Base-by-base conservation (phyloP, 352 stramenopile genomes). In the Globisporangium lucens region DNA sequence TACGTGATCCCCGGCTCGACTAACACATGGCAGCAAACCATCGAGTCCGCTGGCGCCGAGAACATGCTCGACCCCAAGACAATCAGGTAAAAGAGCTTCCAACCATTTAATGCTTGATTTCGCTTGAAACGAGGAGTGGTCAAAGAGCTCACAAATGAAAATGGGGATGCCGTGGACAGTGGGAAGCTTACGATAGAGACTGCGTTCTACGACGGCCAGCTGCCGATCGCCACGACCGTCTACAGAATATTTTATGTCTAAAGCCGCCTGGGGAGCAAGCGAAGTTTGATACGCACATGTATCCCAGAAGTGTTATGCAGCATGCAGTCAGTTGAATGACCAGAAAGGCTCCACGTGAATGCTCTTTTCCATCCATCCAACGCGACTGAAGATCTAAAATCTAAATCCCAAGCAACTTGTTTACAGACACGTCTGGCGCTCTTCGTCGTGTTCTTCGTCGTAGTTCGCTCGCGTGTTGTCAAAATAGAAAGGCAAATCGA, bases 1-100 rank as follows among this genome's bases (percentile, higher is more conserved):
- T 99, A 93, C 70, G 95, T 99, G 20, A 98, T 99, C 58, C 91
- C 94, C 1, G 87, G 91, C 20, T 98, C 91, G 22, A 98, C 91
- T 13, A 99, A 99, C 74, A 94, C 83, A 12, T 98, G 95, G 95
- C 92, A 98, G 70, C 93, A 98, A 67, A 98, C 91, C 4, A 98
- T 98, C 61, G 89, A 97, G 61, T 84, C 93, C 1, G 93, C 91
- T 0, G 87, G 87, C 2, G 70, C 89, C 9, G 89, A 94, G 36
- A 89, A 95, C 68, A 98, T 98, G 88, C 76, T 98, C 4, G 80
- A 91, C 61, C 80, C 91, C 0, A 79, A 95, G 24, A 49, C 83
- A 22, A 93, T 97, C 64, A 95, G 84, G 87, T 96, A 29, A 29
- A 6, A 29, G 35, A 22, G 36, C 20, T 9, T 17, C 30, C 30